Evolutionary conservation across 805 yeast genomes (phyloP).

Genomic region (Blastobotrys peoriensis): DNA sequence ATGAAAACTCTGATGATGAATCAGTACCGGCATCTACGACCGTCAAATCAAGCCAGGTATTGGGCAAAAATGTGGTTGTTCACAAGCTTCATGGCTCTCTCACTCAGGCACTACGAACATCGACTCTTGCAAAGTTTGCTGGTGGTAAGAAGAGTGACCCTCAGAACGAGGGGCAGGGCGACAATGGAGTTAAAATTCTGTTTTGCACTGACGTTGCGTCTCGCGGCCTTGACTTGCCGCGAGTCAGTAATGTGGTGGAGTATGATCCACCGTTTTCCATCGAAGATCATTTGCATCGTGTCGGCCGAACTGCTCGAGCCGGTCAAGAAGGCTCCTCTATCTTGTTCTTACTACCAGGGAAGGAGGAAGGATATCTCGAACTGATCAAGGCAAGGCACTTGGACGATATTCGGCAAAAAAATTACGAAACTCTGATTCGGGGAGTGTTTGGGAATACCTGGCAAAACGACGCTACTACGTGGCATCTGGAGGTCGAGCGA

Average conservation of each 20-base stretch:
- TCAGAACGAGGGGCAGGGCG: conserved; percentile 29
- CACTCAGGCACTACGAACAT: conserved; percentile 73
- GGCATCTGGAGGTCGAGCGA: conserved; percentile 88
- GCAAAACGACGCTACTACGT: conserved; percentile 94
- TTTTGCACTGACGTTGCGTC: conserved; percentile 98
- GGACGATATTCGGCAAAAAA: conserved; percentile 43
- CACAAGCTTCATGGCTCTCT: conserved; percentile 87
- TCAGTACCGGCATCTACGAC: conserved; percentile 34
- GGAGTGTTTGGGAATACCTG: conserved; percentile 45
- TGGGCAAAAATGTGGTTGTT: conserved; percentile 43
- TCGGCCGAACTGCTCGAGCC: conserved; percentile 98
- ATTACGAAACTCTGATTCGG: conserved; percentile 36
- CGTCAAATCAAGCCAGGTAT: conserved; percentile 47
- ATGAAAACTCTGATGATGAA: conserved; percentile 29
- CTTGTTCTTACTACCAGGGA: conserved; percentile 79
- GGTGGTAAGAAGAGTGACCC: conserved; percentile 27
- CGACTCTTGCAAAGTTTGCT: conserved; percentile 61
- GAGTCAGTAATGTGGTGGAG: conserved; percentile 79
- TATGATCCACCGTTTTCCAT: conserved; percentile 92
- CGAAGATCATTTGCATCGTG: conserved; percentile 93
- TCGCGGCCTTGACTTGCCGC: conserved; percentile 90
- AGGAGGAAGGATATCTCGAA: conserved; percentile 76
- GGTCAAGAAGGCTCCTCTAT: conserved; percentile 77
- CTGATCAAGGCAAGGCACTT: conserved; percentile 54
- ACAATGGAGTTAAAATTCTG: conserved; percentile 37